Evolutionary conservation across 805 yeast species (phyloP).

Genomic region (Zygosaccharomyces siamensis): DNA sequence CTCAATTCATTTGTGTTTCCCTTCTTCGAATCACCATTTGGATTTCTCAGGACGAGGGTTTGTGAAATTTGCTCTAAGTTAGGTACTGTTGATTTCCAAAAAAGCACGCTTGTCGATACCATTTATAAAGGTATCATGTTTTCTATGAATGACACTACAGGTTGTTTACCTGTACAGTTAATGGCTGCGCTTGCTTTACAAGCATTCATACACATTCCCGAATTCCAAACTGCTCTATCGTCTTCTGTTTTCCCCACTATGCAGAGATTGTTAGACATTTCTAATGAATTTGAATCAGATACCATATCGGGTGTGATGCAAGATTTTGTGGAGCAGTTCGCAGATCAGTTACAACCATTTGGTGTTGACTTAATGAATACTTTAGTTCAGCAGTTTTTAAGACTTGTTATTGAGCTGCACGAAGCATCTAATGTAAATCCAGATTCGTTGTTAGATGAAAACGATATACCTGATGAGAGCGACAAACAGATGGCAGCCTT

Average conservation of each 20-base stretch:
- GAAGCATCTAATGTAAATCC: constrained; percentile 52
- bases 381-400: constrained; percentile 68
- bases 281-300: constrained; percentile 82
- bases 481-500: constrained; percentile 80
- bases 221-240: constrained; percentile 64
- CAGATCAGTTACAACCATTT: constrained; percentile 87
- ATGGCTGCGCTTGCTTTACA: constrained; percentile 85
- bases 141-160: constrained; percentile 41
- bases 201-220: constrained; percentile 59
- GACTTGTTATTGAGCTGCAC: constrained; percentile 61
- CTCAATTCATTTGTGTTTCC: constrained; percentile 64
- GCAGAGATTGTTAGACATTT: constrained; percentile 68
- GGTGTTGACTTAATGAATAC: constrained; percentile 64
- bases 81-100: constrained; percentile 52
- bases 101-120: constrained; percentile 35
- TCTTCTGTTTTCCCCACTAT: constrained; percentile 71
- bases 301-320: constrained; percentile 87
- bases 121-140: constrained; percentile 45
- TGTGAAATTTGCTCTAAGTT: constrained; percentile 63
- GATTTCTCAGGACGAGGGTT: constrained; percentile 72
- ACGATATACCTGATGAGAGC: constrained; percentile 40
- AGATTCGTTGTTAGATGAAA: constrained; percentile 34
- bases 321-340: constrained; percentile 85
- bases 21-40: constrained; percentile 53
- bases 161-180: constrained; percentile 66